Evolutionary conservation across 768 basidiomycete species (phyloP).

Genomic region (Boletus eberwhitei): DNA sequence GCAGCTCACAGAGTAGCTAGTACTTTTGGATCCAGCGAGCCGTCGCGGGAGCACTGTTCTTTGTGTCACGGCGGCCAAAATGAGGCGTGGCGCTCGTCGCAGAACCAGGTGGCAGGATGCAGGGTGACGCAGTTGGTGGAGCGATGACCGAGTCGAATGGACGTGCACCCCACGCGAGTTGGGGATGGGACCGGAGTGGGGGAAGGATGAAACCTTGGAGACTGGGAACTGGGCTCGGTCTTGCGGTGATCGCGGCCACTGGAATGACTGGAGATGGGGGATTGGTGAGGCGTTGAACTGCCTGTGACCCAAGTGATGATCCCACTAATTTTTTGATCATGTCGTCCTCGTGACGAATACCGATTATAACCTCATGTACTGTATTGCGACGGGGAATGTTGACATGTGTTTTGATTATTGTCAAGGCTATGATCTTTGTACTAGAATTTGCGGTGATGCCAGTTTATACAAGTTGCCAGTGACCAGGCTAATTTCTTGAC

Average conservation of each 20-base stretch:
- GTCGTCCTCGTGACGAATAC: slow-evolving; percentile 27
- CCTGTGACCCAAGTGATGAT: slow-evolving; percentile 26
- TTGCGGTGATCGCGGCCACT: slow-evolving; percentile 18
- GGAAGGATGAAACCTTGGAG: slow-evolving; percentile 41
- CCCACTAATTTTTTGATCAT: slow-evolving; percentile 29
- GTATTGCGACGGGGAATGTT: slow-evolving; percentile 9
- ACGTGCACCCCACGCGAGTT: slow-evolving; percentile 22
- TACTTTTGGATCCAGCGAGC: slow-evolving; percentile 32
- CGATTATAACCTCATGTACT: background rate
- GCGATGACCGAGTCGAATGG: slow-evolving; percentile 36
- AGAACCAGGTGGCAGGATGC: slow-evolving; percentile 24
- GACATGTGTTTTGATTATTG: slow-evolving; percentile 22
- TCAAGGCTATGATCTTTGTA: background rate
- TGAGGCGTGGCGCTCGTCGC: slow-evolving; percentile 7
- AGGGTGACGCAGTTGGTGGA: slow-evolving; percentile 31
- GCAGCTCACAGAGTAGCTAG: slow-evolving; percentile 14
- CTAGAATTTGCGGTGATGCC: slow-evolving; percentile 1
- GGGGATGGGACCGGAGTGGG: slow-evolving; percentile 34
- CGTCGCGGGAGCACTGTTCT: background rate
- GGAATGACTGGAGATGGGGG: slow-evolving; percentile 20
- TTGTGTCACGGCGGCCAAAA: background rate
- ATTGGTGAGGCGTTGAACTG: slow-evolving; percentile 27
- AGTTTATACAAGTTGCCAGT: background rate
- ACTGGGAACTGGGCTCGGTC: slow-evolving; percentile 30
- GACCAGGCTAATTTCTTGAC: slow-evolving; percentile 3